Evolutionary conservation across 768 basidiomycete genomes (phyloP), one percentile per base, ranked within the genome.

Genomic region (Butyriboletus loyo): DNA sequence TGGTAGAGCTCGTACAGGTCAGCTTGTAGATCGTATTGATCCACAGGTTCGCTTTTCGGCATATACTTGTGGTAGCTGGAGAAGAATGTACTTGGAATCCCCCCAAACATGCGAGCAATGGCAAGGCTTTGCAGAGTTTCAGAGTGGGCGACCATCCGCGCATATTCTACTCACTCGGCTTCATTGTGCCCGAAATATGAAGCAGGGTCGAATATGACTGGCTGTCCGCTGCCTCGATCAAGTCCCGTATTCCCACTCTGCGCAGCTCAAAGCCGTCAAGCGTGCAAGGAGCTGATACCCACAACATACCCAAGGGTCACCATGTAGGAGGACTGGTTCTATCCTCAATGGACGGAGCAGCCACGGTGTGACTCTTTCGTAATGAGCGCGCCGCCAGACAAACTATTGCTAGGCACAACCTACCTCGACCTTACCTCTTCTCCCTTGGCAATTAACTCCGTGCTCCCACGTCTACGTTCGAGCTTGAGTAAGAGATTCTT

Each of bases 141-240:
- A 57, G 46, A 41, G n/a, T 25, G 40, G 46, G 31, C 13, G 13
- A 24, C 40, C 19, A 15, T 43, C 15, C n/a, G 9, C 21, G 36
- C 21, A n/a, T n/a, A 22, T 31, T 32, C 21, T 28, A 67, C 82
- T 69, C 59, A 91, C 89, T 92, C 89, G 14, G 85, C 84, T 71
- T 92, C 89, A 54, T 85, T 85, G 60, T 91, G 89, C 2, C 89
- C 89, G 58, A 80, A 91, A 62, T 83, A 87, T 5, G 86, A 87
- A 3, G 88, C 83, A 3, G 89, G 87, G 60, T 92, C 89, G 57
- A 83, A 91, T 37, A 91, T 84, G 1, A 89, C 70, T 1, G 89
- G 86, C 48, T 82, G 66, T 5, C 78, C 80, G 7, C 75, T 81
- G 22, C 52, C 48, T 34, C 61, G 64, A 54, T 88, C 84, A 22